Evolutionary conservation across 2,329 filamentous ascomycete species (phyloP), one percentile per base, ranked within the genome.

Genomic region (Nannizziopsis barbatae): DNA sequence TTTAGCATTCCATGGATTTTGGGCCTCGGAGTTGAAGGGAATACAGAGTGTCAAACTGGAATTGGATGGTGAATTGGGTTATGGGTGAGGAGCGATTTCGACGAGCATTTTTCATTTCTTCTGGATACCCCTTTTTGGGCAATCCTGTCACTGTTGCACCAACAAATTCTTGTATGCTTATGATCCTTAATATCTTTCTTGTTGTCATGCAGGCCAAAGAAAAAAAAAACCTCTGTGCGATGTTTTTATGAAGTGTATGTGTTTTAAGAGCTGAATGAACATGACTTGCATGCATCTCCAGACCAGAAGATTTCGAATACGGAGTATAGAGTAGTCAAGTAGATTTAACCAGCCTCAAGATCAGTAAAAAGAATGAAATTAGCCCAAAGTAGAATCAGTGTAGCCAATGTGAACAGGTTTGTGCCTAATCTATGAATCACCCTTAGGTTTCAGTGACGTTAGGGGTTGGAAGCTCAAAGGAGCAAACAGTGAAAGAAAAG

Each of bases 361-460:
- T 27, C 4, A 27, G 7, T 4, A n/a, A 14, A 22, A 42, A 11
- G 15, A 17, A 12, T 20, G 27, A 12, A 31, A 11, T 14, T 30
- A 17, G 45, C 3, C 45, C 10, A 37, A 31, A 30, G 30, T 35
- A 37, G 38, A 47, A 42, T 42, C 17, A 30, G 3, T 41, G 45
- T 14, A 36, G 38, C 45, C 45, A 47, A 47, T 47, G 32, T 18
- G 37, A 36, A 9, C 31, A 27, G 22, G 22, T 27, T 27, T 27
- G 22, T 36, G 44, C 42, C 31, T 31, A 9, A 17, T 47, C 11
- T 42, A 37, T 47, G 45, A 42, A 47, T 47, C 37, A 47, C 30
- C 12, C 17, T 35, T 17, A 17, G 22, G 18, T 42, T 47, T 42
- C 36, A 47, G 17, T 30, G 30, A 43, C 14, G 40, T 20, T 12